Conservation (phyloP, 2,329 filamentous ascomycete genomes). For the Dothistroma septosporum region DNA sequence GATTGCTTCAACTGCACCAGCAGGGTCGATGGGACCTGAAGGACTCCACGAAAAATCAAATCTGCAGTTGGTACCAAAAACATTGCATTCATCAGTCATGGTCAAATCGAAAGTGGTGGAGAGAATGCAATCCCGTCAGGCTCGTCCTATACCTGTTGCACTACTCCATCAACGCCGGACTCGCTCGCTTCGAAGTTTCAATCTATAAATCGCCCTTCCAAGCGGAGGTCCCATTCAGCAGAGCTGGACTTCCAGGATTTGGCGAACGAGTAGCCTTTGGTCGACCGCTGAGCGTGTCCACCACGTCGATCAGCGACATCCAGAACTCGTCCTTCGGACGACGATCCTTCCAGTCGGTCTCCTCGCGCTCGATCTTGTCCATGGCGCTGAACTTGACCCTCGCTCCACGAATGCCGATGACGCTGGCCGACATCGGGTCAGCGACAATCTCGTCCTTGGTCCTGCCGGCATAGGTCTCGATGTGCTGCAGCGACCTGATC, state of each 20-base stretch:
- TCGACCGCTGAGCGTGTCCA: slow-evolving; percentile 78
- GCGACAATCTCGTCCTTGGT: slow-evolving; percentile 63
- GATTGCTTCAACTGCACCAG: too few relatives aligned
- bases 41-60: too few relatives aligned
- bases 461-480: slow-evolving; percentile 71
- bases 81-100: not conserved
- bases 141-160: not conserved
- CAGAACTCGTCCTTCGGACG: slow-evolving; percentile 82
- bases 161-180: slow-evolving; percentile 8
- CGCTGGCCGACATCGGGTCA: slow-evolving; percentile 68
- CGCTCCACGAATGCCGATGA: slow-evolving; percentile 91
- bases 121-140: not conserved
- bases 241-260: slow-evolving; percentile 17
- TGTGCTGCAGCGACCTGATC: slow-evolving; percentile 88
- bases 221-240: slow-evolving; percentile 8
- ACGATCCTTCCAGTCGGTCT: slow-evolving; percentile 91
- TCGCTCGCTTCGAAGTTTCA: slow-evolving; percentile 4
- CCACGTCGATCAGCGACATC: slow-evolving; percentile 72
- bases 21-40: too few relatives aligned
- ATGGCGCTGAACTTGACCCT: slow-evolving; percentile 84
- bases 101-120: not conserved
- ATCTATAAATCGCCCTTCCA: not conserved
- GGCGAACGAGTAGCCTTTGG: slow-evolving; percentile 23
- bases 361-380: slow-evolving; percentile 71
- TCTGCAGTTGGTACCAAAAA: not conserved